Conservation (phyloP, 2,329 filamentous ascomycete species). For the Penicillium sp. region DNA sequence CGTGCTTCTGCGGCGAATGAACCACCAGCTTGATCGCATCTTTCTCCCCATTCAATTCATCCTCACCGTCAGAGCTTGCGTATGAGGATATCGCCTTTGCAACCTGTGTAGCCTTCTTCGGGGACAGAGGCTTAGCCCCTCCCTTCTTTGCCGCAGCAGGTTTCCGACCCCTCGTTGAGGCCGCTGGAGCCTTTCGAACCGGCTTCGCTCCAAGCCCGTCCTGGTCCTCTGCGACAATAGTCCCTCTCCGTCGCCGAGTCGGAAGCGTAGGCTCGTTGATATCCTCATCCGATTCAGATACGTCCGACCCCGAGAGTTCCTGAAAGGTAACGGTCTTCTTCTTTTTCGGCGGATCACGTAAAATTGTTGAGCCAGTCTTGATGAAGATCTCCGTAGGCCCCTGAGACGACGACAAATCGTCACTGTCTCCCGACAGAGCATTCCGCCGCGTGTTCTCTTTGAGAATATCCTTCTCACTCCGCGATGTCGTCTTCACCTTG, state of each 20-base stretch:
- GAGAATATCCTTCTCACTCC: conserved; percentile 14
- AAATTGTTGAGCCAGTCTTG: conserved; percentile 34
- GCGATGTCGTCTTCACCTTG: conserved; percentile 23
- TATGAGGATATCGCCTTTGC: conserved; percentile 45
- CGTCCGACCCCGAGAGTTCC: conserved; percentile 37
- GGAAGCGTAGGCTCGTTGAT: conserved; percentile 31
- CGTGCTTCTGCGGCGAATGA: conserved; percentile 40
- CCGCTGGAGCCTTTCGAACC: conserved; percentile 46
- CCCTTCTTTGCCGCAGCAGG: conserved; percentile 39
- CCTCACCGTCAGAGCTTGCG: conserved; percentile 45
- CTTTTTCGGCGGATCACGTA: conserved; percentile 40
- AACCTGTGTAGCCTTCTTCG: conserved; percentile 55
- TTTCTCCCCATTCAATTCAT: conserved; percentile 47
- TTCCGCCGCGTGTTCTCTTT: conserved; percentile 25
- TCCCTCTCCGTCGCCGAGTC: conserved; percentile 30
- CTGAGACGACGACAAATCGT: conserved; percentile 19
- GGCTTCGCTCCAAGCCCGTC: conserved; percentile 51
- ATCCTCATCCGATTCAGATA: conserved; percentile 47
- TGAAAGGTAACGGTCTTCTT: conserved; percentile 54
- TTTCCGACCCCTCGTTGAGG: conserved; percentile 35
- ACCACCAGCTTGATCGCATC: conserved; percentile 38
- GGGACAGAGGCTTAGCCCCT: conserved; percentile 47
- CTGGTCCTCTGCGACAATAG: conserved; percentile 31
- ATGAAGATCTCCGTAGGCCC: conserved; percentile 32
- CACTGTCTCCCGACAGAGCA: conserved; percentile 9